Percentiles rank a stretch among this genome's conserved stretches.
phyloP scores from a whole-genome alignment of 495 filamentous ascomycete species.

The Penicillium pancosmium region DNA sequence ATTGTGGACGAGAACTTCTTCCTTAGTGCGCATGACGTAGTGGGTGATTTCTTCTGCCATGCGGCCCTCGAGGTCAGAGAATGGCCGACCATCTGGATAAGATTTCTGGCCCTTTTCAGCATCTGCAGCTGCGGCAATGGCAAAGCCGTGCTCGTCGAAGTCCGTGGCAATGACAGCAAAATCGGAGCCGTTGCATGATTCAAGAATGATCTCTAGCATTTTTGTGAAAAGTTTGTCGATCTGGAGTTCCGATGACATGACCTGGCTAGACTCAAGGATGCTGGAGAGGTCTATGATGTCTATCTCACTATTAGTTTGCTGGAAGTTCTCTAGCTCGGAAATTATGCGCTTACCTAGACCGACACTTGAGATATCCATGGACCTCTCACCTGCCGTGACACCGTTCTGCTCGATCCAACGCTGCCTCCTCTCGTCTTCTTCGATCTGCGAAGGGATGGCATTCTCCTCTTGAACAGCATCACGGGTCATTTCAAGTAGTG shows the following conservation, averaged over 20 bases:
- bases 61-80: constrained; percentile 63
- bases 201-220: constrained; percentile 88
- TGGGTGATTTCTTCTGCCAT: constrained; percentile 79
- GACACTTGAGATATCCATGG: constrained; percentile 49
- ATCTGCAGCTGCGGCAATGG: constrained; percentile 75
- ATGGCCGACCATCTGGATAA: constrained; percentile 63
- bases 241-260: constrained; percentile 85
- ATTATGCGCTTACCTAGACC: constrained; percentile 37
- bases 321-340: background rate
- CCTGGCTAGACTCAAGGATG: constrained; percentile 85
- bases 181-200: constrained; percentile 80
- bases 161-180: constrained; percentile 78
- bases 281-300: constrained; percentile 89
- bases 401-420: constrained; percentile 75
- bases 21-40: constrained; percentile 81
- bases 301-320: constrained; percentile 3
- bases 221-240: constrained; percentile 82
- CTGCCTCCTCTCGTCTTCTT: constrained; percentile 63
- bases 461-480: constrained; percentile 59
- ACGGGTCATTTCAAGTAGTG: constrained; percentile 49
- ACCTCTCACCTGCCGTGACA: constrained; percentile 34
- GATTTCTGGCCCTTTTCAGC: constrained; percentile 60
- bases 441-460: constrained; percentile 42
- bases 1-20: constrained; percentile 82
- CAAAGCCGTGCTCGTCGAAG: constrained; percentile 70